phyloP scores from a whole-genome alignment of 352 stramenopile species.

The Aphanomyces stellatus region DNA sequence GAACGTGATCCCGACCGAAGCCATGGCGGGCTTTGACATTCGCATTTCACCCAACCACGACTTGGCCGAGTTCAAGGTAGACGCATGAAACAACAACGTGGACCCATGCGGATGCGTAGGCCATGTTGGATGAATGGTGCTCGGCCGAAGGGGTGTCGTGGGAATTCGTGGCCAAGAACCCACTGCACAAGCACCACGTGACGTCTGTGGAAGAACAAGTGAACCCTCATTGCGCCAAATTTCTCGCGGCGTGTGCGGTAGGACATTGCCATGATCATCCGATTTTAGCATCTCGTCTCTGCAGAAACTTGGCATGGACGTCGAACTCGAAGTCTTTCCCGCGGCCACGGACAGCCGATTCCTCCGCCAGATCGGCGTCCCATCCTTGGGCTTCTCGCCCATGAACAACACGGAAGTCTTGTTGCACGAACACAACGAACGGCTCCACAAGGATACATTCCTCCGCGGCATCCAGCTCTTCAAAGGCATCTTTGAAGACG shows the following conservation, averaged over 20 bases:
- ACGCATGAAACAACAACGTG: neutral
- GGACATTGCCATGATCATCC: no score
- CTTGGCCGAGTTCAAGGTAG: slow-evolving; percentile 66
- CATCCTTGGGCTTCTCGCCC: slow-evolving; percentile 89
- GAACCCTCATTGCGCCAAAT: slow-evolving; percentile 32
- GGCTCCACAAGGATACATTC: slow-evolving; percentile 87
- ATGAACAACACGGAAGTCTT: slow-evolving; percentile 93
- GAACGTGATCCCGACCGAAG: slow-evolving; percentile 91
- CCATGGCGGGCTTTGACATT: slow-evolving; percentile 90
- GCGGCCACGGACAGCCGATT: slow-evolving; percentile 92
- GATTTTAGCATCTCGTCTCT: neutral
- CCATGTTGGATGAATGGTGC: slow-evolving; percentile 89
- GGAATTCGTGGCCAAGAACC: slow-evolving; percentile 43
- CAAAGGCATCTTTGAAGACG: slow-evolving; percentile 38
- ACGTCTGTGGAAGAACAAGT: slow-evolving; percentile 43
- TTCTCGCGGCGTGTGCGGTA: slow-evolving; percentile 39
- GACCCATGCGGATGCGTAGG: slow-evolving; percentile 22
- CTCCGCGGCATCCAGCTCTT: slow-evolving; percentile 89
- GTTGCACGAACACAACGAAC: slow-evolving; percentile 96
- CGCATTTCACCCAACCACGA: slow-evolving; percentile 87
- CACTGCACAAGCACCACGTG: slow-evolving; percentile 49
- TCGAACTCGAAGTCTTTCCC: slow-evolving; percentile 90
- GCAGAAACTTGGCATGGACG: slow-evolving; percentile 43
- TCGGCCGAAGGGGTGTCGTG: slow-evolving; percentile 70
- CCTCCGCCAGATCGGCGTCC: slow-evolving; percentile 84